phyloP scores from a whole-genome alignment of 2,329 filamentous ascomycete species.

The Pseudopithomyces chartarum region DNA sequence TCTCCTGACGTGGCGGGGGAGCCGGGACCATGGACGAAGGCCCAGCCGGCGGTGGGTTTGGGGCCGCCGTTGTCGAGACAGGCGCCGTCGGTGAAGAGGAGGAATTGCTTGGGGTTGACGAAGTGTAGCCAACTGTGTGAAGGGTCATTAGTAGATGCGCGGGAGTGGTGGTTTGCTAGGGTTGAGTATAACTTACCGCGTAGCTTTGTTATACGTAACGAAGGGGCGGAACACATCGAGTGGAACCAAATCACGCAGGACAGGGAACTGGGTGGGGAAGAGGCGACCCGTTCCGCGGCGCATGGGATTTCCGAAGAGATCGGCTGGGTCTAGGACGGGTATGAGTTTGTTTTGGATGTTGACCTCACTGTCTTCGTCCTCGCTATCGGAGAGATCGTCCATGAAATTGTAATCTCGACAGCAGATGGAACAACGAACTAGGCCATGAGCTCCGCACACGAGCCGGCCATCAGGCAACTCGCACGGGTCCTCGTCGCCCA shows the following conservation, averaged over 20 bases:
- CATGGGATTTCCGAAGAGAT: too few relatives aligned
- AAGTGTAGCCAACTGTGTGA: too few relatives aligned
- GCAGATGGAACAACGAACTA: conserved; percentile 7
- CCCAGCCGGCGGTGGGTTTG: conserved; percentile 26
- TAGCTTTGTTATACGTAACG: too few relatives aligned
- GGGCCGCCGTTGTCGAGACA: conserved; percentile 51
- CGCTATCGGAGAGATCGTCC: neutral
- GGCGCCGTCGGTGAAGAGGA: conserved; percentile 56
- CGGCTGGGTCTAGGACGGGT: too few relatives aligned
- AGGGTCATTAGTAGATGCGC: too few relatives aligned
- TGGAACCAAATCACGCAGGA: too few relatives aligned
- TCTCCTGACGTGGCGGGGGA: too few relatives aligned
- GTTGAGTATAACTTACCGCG: too few relatives aligned
- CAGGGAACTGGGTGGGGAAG: conserved; percentile 2
- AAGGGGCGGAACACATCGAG: too few relatives aligned
- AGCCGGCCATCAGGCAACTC: neutral
- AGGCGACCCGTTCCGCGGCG: conserved; percentile 5
- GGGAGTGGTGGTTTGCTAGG: too few relatives aligned
- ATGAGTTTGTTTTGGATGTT: too few relatives aligned
- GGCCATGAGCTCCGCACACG: conserved; percentile 3
- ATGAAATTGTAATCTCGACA: conserved; percentile 9
- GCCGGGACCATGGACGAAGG: conserved; percentile 19
- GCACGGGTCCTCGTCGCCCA: neutral
- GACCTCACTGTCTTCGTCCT: too few relatives aligned
- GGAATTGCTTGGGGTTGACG: conserved; percentile 12